Evolutionary conservation across 2,329 filamentous ascomycete genomes (phyloP).

Genomic region (Dendrostoma leiphaemia): DNA sequence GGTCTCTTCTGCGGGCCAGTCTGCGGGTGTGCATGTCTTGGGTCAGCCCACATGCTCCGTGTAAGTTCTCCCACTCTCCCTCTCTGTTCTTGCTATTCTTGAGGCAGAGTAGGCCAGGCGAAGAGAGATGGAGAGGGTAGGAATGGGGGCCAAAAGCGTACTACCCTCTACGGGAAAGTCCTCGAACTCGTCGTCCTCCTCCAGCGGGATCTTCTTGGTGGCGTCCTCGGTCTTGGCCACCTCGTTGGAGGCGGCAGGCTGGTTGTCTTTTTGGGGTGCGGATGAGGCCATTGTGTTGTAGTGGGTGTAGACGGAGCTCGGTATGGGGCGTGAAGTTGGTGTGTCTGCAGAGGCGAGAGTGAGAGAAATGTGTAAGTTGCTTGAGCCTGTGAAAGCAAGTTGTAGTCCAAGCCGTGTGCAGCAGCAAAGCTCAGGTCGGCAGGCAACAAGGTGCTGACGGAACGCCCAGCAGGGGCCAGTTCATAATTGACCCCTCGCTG

Average conservation of each 20-base stretch:
- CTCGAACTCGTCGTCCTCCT: constrained; percentile 99
- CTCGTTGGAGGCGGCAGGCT: constrained; percentile 37
- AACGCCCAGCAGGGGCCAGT: background rate
- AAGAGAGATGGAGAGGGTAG: background rate
- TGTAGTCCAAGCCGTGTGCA: background rate
- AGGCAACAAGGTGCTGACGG: constrained; percentile 17
- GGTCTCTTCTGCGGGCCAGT: constrained; percentile 91
- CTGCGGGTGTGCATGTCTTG: constrained; percentile 42
- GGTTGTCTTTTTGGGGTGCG: constrained; percentile 34
- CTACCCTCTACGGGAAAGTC: constrained; percentile 96
- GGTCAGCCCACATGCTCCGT: no score
- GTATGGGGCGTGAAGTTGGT: background rate
- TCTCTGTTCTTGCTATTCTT: background rate
- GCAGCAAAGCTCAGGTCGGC: background rate
- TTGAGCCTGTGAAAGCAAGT: background rate
- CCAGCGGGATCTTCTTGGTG: constrained; percentile 69
- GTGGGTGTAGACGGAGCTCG: no score
- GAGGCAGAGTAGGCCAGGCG: background rate
- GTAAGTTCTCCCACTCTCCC: no score
- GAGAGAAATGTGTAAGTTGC: background rate
- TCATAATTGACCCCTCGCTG: constrained; percentile 5
- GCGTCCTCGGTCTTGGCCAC: constrained; percentile 38
- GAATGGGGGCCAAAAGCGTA: constrained; percentile 9
- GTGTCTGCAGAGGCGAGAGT: background rate
- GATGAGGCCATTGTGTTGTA: constrained; percentile 34